These are phyloP conservation scores for Erodium trifolium DNA, from an alignment of 441 rosid species.

Conservation along the genomic window DNA sequence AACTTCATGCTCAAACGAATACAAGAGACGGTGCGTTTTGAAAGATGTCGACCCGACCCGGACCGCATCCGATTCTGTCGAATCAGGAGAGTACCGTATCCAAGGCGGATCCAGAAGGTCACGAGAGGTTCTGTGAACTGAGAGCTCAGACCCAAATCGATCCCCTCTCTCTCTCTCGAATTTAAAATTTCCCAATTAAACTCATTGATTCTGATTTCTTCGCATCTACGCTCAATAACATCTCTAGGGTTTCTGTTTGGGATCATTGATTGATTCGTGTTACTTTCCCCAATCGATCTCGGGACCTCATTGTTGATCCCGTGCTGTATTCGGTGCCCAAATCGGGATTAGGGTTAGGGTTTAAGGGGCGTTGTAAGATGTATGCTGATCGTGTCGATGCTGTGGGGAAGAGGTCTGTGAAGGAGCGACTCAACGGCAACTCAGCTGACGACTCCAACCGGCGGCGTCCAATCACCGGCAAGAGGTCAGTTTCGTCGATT, in stretches of 20 bases:
- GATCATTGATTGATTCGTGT: background rate
- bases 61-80: background rate
- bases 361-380: constrained; percentile 32
- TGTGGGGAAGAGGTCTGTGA: constrained; percentile 39
- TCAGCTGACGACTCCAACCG: constrained; percentile 39
- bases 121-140: constrained; percentile 5
- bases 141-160: constrained; percentile 1
- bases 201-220: too few relatives aligned
- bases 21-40: background rate
- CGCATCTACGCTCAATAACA: background rate
- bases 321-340: background rate
- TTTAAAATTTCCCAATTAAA: background rate
- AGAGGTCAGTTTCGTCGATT: constrained; percentile 47
- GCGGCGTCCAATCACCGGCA: constrained; percentile 57
- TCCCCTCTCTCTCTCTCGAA: background rate
- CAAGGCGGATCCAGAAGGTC: background rate
- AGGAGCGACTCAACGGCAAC: constrained; percentile 71
- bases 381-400: constrained; percentile 87
- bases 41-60: background rate
- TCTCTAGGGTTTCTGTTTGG: constrained; percentile 8
- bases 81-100: background rate
- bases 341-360: constrained; percentile 32
- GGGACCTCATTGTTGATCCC: background rate
- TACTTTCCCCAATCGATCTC: background rate
- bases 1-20: too few relatives aligned